Evolutionary conservation across 2,329 filamentous ascomycete species (phyloP).

Genomic region (Alternaria dauci): DNA sequence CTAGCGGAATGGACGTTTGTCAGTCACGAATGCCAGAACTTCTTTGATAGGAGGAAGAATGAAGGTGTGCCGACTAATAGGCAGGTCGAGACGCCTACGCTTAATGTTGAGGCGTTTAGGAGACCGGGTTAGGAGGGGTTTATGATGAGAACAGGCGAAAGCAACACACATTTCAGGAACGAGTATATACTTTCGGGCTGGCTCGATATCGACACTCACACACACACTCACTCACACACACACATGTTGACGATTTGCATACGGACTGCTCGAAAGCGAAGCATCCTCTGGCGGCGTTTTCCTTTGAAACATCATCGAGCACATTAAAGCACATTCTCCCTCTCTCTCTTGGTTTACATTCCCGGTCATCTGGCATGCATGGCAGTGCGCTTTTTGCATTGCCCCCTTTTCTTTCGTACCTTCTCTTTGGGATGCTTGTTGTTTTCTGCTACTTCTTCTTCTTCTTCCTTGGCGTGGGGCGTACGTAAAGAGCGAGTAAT

Average conservation of each 20-base stretch:
- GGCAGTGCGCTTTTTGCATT: conserved; percentile 41
- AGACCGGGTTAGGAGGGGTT: conserved; percentile 47
- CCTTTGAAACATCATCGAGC: neutral
- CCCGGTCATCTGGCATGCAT: conserved; percentile 27
- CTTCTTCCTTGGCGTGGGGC: neutral
- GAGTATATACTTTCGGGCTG: conserved; percentile 29
- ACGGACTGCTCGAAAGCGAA: conserved; percentile 12
- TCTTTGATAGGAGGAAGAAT: conserved; percentile 76
- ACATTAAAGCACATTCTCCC: neutral
- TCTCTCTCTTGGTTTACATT: conserved; percentile 18
- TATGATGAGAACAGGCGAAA: neutral
- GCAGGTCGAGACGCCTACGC: conserved; percentile 73
- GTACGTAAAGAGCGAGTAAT: neutral
- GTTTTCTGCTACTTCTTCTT: neutral
- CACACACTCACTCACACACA: neutral
- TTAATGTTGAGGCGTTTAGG: conserved; percentile 71
- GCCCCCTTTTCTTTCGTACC: conserved; percentile 6
- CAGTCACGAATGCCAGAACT: conserved; percentile 80
- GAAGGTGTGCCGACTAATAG: conserved; percentile 73
- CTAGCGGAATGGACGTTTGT: conserved; percentile 81
- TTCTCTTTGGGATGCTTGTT: neutral
- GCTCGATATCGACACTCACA: conserved; percentile 26
- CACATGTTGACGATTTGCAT: conserved; percentile 29
- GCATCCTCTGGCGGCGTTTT: conserved; percentile 20
- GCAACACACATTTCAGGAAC: neutral